Conservation (phyloP, 2,329 filamentous ascomycete genomes). For the Passalora sequoiae region DNA sequence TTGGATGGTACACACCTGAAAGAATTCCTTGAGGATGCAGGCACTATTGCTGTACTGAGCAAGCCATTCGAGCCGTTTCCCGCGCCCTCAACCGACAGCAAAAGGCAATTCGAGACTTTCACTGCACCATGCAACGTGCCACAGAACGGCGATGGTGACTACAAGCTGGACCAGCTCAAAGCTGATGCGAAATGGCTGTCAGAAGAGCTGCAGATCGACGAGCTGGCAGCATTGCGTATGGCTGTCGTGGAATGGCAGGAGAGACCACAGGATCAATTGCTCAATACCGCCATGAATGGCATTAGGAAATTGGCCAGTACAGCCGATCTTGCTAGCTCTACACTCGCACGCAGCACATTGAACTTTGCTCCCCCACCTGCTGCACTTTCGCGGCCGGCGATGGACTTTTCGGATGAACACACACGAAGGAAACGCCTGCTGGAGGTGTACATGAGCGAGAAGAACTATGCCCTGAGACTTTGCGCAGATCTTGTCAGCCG, state of each 20-base stretch:
- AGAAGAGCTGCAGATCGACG: constrained; percentile 68
- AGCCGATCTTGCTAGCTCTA: constrained; percentile 11
- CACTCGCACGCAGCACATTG: constrained; percentile 15
- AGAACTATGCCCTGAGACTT: constrained; percentile 19
- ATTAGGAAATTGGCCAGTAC: constrained; percentile 5
- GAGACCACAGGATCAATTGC: constrained; percentile 66
- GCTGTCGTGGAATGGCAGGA: constrained; percentile 79
- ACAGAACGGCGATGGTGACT: constrained; percentile 59
- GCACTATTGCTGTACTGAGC: constrained; percentile 63
- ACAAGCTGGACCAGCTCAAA: constrained; percentile 75
- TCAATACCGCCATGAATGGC: constrained; percentile 38
- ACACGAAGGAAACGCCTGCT: constrained; percentile 26
- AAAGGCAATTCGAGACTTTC: constrained; percentile 69
- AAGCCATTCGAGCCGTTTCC: constrained; percentile 65
- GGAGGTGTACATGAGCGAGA: constrained; percentile 27
- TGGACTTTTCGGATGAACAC: constrained; percentile 27
- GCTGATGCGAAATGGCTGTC: constrained; percentile 82
- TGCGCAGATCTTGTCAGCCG: constrained; percentile 22
- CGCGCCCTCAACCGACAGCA: constrained; percentile 43
- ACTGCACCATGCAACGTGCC: constrained; percentile 82
- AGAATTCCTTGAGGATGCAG: constrained; percentile 65
- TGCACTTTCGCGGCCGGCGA: constrained; percentile 8
- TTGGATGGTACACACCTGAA: constrained; percentile 50
- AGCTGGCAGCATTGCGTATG: constrained; percentile 74
- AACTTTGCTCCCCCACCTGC: constrained; percentile 14